Conservation (phyloP, 1,139 yeast species). For the Saccharomyces pastorianus region DNA sequence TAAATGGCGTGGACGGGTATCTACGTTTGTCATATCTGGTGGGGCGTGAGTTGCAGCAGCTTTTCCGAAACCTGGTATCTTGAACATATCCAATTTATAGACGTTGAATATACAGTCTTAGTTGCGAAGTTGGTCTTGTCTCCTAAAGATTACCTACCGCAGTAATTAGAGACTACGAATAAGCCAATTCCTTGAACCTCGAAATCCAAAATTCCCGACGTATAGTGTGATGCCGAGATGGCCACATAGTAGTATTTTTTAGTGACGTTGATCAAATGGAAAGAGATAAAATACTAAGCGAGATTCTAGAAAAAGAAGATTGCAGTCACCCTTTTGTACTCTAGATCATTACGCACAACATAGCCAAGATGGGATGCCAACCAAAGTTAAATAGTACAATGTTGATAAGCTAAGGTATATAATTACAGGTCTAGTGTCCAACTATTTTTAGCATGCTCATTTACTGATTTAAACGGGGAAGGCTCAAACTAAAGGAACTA, state of each 20-base stretch:
- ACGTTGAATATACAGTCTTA: neutral
- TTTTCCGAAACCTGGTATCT: constrained; percentile 32
- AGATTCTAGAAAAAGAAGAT: neutral
- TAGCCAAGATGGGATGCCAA: too few relatives aligned
- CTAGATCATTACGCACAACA: neutral
- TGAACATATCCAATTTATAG: constrained; percentile 31
- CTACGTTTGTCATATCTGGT: constrained; percentile 11
- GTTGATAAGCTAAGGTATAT: neutral
- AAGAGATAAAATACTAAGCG: neutral
- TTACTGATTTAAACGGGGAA: neutral
- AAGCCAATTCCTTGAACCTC: neutral
- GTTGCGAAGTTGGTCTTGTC: neutral
- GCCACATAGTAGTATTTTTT: neutral
- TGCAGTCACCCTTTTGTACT: neutral
- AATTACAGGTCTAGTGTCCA: neutral
- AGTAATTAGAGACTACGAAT: neutral
- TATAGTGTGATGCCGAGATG: neutral
- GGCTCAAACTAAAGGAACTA: neutral
- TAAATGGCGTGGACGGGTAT: constrained; percentile 28
- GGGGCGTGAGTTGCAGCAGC: constrained; percentile 20
- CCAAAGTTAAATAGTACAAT: neutral
- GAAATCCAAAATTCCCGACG: neutral
- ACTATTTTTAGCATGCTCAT: neutral
- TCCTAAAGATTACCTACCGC: neutral
- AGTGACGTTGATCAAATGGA: neutral